Evolutionary conservation across 805 yeast species (phyloP).

Genomic region (Diddensiella santjacobensis): DNA sequence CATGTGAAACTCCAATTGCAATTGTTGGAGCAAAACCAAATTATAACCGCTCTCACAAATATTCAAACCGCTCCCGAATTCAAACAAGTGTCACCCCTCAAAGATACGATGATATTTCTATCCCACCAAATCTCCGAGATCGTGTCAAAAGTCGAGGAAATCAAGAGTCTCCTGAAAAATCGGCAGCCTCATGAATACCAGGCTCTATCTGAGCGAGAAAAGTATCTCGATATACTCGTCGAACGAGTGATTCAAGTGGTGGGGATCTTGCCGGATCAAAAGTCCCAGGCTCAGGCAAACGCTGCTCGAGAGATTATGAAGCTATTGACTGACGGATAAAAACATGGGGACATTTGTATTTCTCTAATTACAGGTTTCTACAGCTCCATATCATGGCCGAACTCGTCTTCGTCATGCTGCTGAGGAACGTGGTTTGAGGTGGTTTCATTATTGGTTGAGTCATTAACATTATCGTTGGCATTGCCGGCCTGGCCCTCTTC

Average conservation of each 20-base stretch:
- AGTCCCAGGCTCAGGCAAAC: background rate
- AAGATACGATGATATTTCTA: conserved; percentile 1
- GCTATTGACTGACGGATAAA: background rate
- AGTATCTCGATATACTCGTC: conserved; percentile 3
- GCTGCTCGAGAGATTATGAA: background rate
- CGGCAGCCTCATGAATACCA: background rate
- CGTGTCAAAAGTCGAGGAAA: background rate
- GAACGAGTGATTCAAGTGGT: conserved; percentile 4
- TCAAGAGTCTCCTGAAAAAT: background rate
- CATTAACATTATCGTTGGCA: conserved; percentile 8
- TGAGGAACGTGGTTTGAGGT: background rate
- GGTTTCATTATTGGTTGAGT: conserved; percentile 2
- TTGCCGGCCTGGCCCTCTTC: conserved; percentile 38
- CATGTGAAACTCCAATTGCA: conserved; percentile 3
- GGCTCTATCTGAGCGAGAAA: conserved; percentile 1
- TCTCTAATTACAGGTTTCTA: conserved; percentile 8
- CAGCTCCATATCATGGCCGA: conserved; percentile 29
- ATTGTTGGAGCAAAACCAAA: background rate
- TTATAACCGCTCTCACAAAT: background rate
- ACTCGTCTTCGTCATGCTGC: conserved; percentile 23
- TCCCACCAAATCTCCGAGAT: conserved; percentile 4
- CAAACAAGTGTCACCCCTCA: conserved; percentile 1
- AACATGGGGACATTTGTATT: background rate
- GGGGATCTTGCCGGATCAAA: background rate
- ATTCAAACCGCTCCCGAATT: background rate